A percentile compares a stretch with the other conserved stretches of the same genome.
These are phyloP conservation scores for Botrytis tulipae DNA, from an alignment of 2,329 filamentous ascomycete genomes.

Conservation along the genomic window DNA sequence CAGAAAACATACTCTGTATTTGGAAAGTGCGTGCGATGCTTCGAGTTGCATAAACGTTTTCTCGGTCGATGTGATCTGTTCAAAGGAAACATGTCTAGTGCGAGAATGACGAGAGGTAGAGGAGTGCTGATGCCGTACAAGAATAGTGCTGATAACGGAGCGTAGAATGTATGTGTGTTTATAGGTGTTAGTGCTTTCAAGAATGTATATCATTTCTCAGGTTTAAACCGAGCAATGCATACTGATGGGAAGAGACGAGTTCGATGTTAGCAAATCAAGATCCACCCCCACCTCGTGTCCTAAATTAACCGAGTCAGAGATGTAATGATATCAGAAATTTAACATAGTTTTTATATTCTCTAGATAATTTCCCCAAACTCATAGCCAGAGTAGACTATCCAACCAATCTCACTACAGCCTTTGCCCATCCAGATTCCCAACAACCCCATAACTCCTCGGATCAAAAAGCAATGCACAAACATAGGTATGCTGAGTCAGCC, in stretches of 20 bases:
- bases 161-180: neutral
- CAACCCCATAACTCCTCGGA: neutral
- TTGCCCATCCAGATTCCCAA: neutral
- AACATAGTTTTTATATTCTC: neutral
- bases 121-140: too few relatives aligned
- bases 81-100: too few relatives aligned
- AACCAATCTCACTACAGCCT: neutral
- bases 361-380: neutral
- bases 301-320: neutral
- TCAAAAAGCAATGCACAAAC: neutral
- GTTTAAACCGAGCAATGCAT: neutral
- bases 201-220: neutral
- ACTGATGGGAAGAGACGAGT: too few relatives aligned
- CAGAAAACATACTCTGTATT: neutral
- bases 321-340: neutral
- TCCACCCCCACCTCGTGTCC: neutral
- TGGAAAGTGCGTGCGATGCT: neutral
- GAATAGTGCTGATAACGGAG: neutral
- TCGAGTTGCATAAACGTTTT: neutral
- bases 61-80: neutral
- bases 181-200: neutral
- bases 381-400: neutral
- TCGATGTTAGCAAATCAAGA: too few relatives aligned
- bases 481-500: constrained; percentile 8
- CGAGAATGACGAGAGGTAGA: too few relatives aligned